Evolutionary conservation across 2,329 filamentous ascomycete species (phyloP).

Genomic region (Sporothrix humicola): DNA sequence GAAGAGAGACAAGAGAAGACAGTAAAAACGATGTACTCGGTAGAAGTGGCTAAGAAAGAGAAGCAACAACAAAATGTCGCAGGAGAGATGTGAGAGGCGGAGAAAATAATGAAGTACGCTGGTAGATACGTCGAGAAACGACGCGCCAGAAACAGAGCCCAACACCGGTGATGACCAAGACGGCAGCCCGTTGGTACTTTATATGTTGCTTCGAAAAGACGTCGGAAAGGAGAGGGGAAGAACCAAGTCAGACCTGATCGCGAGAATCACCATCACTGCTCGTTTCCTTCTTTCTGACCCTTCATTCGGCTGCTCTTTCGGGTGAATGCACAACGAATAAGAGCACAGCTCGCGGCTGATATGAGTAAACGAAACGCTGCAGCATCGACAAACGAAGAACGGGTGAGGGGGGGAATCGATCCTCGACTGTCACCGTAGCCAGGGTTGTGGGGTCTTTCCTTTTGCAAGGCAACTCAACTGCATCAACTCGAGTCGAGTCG

Average conservation of each 20-base stretch:
- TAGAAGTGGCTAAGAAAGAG: neutral
- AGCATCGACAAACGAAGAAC: too few species aligned
- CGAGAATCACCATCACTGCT: neutral
- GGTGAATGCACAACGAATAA: slow-evolving; percentile 11
- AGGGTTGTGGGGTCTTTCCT: slow-evolving; percentile 13
- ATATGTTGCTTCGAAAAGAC: neutral
- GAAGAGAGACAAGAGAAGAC: neutral
- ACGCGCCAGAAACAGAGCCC: neutral
- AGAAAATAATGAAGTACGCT: neutral
- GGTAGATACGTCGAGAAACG: neutral
- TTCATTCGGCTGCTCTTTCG: neutral
- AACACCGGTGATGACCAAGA: neutral
- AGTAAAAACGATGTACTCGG: neutral
- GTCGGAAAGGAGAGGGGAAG: too few species aligned
- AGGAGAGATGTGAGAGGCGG: neutral
- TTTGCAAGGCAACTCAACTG: too few species aligned
- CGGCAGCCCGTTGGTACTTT: neutral
- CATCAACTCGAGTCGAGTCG: neutral
- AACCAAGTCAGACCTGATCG: neutral
- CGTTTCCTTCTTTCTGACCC: neutral
- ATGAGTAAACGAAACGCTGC: neutral
- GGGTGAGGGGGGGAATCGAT: slow-evolving; percentile 7
- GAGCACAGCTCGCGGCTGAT: neutral
- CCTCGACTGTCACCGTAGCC: slow-evolving; percentile 17
- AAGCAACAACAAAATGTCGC: neutral